These are phyloP conservation scores for Kazachstania africana DNA, from an alignment of 805 yeast genomes.

Conservation along the genomic window DNA sequence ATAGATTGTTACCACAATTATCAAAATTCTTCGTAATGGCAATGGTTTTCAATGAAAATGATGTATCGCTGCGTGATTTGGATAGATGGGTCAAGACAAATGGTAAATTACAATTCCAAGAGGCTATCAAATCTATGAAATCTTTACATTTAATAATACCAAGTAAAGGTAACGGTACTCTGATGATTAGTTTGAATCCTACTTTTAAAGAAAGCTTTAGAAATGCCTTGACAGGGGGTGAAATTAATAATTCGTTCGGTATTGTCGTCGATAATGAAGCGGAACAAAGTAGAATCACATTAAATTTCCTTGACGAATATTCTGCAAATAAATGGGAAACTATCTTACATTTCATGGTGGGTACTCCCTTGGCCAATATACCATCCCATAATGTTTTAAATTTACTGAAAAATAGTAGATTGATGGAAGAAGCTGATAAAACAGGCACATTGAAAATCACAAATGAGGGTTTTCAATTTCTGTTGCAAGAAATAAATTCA, in stretches of 20 bases:
- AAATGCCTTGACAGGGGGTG: conserved; percentile 76
- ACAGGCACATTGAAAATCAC: conserved; percentile 54
- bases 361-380: conserved; percentile 57
- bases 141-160: conserved; percentile 58
- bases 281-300: conserved; percentile 16
- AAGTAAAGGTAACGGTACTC: conserved; percentile 15
- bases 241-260: conserved; percentile 63
- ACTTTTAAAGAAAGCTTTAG: conserved; percentile 66
- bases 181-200: conserved; percentile 43
- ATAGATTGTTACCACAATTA: conserved; percentile 73
- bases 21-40: conserved; percentile 85
- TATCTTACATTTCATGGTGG: conserved; percentile 94
- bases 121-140: conserved; percentile 66
- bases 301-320: conserved; percentile 56
- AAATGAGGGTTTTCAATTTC: conserved; percentile 84
- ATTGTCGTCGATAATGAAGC: conserved; percentile 41
- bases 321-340: conserved; percentile 90
- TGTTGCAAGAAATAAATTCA: conserved; percentile 83
- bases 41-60: conserved; percentile 70
- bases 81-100: conserved; percentile 64
- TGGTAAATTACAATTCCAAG: conserved; percentile 45
- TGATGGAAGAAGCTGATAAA: conserved; percentile 58
- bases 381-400: conserved; percentile 79
- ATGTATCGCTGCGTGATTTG: conserved; percentile 53
- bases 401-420: conserved; percentile 64